Percentiles rank a stretch among this genome's conserved stretches.
Evolutionary conservation across 148 eudicot genomes (phyloP).

Genomic region (Cornus controversa): DNA sequence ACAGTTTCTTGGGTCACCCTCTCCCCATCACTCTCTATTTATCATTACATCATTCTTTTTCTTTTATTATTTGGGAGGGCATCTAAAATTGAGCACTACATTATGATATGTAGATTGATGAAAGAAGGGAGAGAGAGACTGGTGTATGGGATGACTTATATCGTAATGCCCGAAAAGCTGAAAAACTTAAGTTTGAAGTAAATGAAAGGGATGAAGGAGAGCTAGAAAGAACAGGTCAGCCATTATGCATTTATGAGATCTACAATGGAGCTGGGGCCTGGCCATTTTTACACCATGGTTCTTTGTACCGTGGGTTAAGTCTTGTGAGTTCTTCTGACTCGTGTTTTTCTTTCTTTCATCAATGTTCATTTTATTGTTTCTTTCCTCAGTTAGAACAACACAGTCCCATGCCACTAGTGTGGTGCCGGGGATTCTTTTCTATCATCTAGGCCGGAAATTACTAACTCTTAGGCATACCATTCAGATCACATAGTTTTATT

Average conservation of each 20-base stretch:
- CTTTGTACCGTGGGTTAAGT: conserved; percentile 95
- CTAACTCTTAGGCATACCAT: background rate
- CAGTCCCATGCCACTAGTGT: background rate
- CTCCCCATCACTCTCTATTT: background rate
- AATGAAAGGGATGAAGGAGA: conserved; percentile 98
- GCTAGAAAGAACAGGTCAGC: conserved; percentile 89
- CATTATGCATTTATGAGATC: conserved; percentile 84
- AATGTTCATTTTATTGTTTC: background rate
- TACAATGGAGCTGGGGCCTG: conserved; percentile 89
- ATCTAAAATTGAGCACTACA: background rate
- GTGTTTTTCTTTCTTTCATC: background rate
- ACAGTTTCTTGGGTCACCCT: background rate
- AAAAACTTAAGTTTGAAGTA: conserved; percentile 73
- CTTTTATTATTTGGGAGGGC: conserved; percentile 9
- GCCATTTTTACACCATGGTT: conserved; percentile 95
- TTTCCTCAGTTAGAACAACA: background rate
- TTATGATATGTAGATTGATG: conserved; percentile 62
- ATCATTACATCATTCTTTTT: background rate
- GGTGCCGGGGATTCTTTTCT: background rate
- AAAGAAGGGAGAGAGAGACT: conserved; percentile 81
- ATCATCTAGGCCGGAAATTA: background rate
- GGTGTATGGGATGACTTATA: conserved; percentile 92
- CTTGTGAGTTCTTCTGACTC: conserved; percentile 59
- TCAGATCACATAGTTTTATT: background rate
- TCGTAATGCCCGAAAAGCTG: conserved; percentile 84